A percentile compares a stretch with the other conserved stretches of the same genome.
Conservation (phyloP, 1,284 basidiomycete genomes). For the Apiotrichum mycotoxinovorans region DNA sequence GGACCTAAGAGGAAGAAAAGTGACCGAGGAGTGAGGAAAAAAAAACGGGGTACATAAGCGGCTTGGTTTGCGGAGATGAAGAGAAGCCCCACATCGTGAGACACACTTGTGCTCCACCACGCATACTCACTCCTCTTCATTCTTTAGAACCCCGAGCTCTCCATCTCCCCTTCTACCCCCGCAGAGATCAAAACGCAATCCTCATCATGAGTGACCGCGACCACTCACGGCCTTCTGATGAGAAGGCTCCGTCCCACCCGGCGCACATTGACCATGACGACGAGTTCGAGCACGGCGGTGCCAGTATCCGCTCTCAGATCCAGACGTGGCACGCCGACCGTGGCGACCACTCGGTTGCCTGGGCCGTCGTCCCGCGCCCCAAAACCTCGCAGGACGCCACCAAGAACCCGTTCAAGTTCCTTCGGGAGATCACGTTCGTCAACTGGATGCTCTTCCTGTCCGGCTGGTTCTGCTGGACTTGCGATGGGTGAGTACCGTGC, state of each 20-base stretch:
- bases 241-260: not conserved
- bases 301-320: constrained; percentile 28
- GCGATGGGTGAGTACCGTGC: constrained; percentile 21
- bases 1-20: no score
- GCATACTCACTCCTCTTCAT: not conserved
- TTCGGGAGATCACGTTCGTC: constrained; percentile 50
- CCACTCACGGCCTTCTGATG: not conserved
- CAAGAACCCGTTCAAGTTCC: constrained; percentile 46
- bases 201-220: not conserved
- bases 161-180: no score
- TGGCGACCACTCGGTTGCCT: constrained; percentile 26
- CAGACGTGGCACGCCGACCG: constrained; percentile 39
- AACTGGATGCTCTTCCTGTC: constrained; percentile 56
- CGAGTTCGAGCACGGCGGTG: not conserved
- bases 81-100: not conserved
- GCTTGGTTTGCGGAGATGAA: not conserved
- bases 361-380: constrained; percentile 18
- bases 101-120: not conserved
- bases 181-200: not conserved
- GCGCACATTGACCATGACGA: not conserved
- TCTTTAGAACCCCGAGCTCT: not conserved
- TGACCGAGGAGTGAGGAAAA: no score
- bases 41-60: not conserved
- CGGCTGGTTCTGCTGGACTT: constrained; percentile 61
- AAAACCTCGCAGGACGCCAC: constrained; percentile 21